phyloP scores from a whole-genome alignment of 208 protist genomes.

The Porcisia deanei region DNA sequence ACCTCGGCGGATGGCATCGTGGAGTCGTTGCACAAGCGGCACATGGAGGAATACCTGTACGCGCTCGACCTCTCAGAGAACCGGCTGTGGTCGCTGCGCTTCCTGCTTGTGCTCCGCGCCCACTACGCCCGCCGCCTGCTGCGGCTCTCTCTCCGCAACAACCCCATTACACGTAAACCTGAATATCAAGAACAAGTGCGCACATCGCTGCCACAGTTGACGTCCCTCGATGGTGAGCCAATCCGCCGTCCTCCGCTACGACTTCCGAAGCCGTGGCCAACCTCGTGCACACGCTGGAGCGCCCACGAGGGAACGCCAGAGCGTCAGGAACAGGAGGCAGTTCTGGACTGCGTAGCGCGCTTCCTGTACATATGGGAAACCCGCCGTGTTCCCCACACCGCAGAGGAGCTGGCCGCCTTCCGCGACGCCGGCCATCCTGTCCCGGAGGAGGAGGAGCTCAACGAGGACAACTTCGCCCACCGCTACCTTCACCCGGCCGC shows the following conservation, averaged over 20 bases:
- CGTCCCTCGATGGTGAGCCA: conserved; percentile 69
- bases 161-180: conserved; percentile 86
- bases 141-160: conserved; percentile 68
- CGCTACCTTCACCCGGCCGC: conserved; percentile 76
- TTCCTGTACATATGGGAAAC: conserved; percentile 82
- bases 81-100: conserved; percentile 74
- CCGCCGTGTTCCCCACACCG: conserved; percentile 70
- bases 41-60: conserved; percentile 47
- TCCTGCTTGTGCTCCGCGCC: conserved; percentile 69
- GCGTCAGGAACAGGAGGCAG: conserved; percentile 25
- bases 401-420: conserved; percentile 31
- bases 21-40: conserved; percentile 59
- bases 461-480: conserved; percentile 85
- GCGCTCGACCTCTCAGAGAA: conserved; percentile 84
- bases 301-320: background rate
- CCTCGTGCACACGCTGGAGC: conserved; percentile 38
- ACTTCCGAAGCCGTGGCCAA: conserved; percentile 48
- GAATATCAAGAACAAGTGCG: conserved; percentile 89
- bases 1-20: conserved; percentile 66
- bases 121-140: conserved; percentile 74
- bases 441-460: conserved; percentile 60
- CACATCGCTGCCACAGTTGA: conserved; percentile 68
- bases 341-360: conserved; percentile 59
- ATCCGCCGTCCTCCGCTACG: conserved; percentile 78
- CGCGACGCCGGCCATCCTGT: conserved; percentile 3